Evolutionary conservation across 805 yeast genomes (phyloP).

Genomic region (Suhomyces xylopsoci): DNA sequence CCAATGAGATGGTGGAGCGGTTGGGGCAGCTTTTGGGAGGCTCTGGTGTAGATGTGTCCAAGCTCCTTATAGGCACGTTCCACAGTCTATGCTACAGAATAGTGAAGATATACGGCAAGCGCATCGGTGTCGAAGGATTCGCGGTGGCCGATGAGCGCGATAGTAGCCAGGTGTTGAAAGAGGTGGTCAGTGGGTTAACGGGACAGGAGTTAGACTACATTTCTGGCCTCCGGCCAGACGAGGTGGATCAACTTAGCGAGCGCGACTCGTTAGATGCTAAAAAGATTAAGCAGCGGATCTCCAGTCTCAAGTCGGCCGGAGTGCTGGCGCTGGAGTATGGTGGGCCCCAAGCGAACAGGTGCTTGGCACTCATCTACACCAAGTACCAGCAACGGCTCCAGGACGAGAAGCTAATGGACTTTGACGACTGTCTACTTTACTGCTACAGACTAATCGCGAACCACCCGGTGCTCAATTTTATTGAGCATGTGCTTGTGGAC

Average conservation of each 20-base stretch:
- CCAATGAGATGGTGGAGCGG: constrained; percentile 76
- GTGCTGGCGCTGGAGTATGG: constrained; percentile 41
- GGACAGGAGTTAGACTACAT: constrained; percentile 15
- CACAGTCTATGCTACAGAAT: constrained; percentile 75
- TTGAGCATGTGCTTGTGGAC: constrained; percentile 79
- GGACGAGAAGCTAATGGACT: constrained; percentile 55
- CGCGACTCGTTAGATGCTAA: constrained; percentile 38
- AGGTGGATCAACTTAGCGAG: constrained; percentile 11
- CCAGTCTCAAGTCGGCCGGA: constrained; percentile 56
- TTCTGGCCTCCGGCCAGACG: constrained; percentile 13
- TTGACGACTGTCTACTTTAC: constrained; percentile 73
- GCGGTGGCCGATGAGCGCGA: constrained; percentile 69
- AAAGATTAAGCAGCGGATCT: constrained; percentile 44
- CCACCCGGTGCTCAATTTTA: constrained; percentile 45
- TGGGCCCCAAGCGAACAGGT: constrained; percentile 9
- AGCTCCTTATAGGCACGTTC: constrained; percentile 79
- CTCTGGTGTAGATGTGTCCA: constrained; percentile 35
- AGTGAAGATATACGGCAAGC: constrained; percentile 52
- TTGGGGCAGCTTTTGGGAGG: constrained; percentile 36
- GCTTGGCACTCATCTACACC: constrained; percentile 38
- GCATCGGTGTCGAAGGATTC: constrained; percentile 43
- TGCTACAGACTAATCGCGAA: constrained; percentile 49
- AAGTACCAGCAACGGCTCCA: constrained; percentile 51
- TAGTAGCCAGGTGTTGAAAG: constrained; percentile 42
- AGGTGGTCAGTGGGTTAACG: constrained; percentile 30